Evolutionary conservation across 139 green algal species (phyloP), one percentile per base, ranked within the genome.

Genomic region (Tetradesmus lagerheimii): DNA sequence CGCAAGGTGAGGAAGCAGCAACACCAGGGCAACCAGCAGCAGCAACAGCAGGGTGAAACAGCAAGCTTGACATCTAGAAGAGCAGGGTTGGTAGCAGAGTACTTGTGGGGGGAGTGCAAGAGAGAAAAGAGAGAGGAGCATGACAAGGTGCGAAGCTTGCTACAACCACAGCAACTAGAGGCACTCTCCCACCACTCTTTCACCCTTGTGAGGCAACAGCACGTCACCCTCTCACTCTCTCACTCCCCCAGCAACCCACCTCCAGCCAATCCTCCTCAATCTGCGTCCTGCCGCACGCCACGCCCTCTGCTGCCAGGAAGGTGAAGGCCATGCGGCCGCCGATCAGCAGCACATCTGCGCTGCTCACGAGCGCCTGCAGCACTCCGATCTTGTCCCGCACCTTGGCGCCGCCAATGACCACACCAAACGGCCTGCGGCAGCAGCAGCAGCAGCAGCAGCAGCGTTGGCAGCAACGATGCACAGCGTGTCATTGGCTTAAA

Each of bases 251-350:
- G 57, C 18, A 35, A 31, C 92, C 1, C 74, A 92, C 92, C 90
- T 94, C 41, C 12, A 93, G 80, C 90, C 90, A 92, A 15, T 89
- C 86, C 34, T 89, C 47, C 50, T 95, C 93, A 5, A 95, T 89
- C 86, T 95, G 93, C 34, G 93, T 94, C 2, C 57, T 64, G 62
- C 92, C 92, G 43, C 94, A 89, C 1, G 84, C 41, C 64, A 88
- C 83, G n/a, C 94, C 94, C 80, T 75, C 35, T 20, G 90, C 92
- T 14, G 94, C 94, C 66, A 96, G 90, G 90, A 96, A 93, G 0
- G 94, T 96, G 90, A 94, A 96, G 0, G 94, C 94, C 94, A 96
- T 96, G 77, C 92, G 92, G 8, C 94, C 94, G 18, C 94, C 94
- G 29, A 96, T 79, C 29, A 91, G 29, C 64, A 93, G 34, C 87